Evolutionary conservation across 169 alveolate species (phyloP).

Genomic region (Besnoitia besnoiti): DNA sequence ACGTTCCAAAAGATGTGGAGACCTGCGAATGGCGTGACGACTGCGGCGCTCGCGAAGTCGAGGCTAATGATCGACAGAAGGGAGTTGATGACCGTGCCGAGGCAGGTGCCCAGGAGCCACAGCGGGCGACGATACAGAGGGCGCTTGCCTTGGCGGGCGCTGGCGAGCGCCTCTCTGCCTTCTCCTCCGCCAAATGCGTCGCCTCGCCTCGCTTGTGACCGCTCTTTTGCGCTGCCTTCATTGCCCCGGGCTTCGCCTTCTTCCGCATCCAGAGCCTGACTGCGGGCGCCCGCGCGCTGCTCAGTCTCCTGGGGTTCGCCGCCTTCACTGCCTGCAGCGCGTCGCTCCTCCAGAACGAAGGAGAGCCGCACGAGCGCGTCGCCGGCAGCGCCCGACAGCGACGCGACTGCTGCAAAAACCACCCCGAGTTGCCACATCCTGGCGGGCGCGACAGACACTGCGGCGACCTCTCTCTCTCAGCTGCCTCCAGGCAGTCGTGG

Average conservation of each 20-base stretch:
- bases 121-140: slow-evolving; percentile 1
- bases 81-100: slow-evolving; percentile 24
- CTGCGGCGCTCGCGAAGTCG: slow-evolving; percentile 32
- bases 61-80: slow-evolving; percentile 22
- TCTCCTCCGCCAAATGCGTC: background rate
- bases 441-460: too few species aligned
- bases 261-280: background rate
- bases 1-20: slow-evolving; percentile 47
- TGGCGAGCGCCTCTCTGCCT: background rate
- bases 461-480: too few species aligned
- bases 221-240: background rate
- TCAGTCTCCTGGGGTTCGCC: background rate
- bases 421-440: slow-evolving; percentile 43
- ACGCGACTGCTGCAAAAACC: slow-evolving; percentile 21
- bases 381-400: slow-evolving; percentile 6
- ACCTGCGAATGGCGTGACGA: slow-evolving; percentile 37
- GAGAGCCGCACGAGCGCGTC: slow-evolving; percentile 38
- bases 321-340: background rate
- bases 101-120: slow-evolving; percentile 14
- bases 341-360: background rate
- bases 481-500: too few species aligned
- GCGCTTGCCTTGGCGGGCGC: background rate
- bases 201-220: background rate
- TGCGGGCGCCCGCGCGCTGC: background rate
- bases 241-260: background rate